Conservation (phyloP, 495 filamentous ascomycete species). For the Jackrogersella multiformis region DNA sequence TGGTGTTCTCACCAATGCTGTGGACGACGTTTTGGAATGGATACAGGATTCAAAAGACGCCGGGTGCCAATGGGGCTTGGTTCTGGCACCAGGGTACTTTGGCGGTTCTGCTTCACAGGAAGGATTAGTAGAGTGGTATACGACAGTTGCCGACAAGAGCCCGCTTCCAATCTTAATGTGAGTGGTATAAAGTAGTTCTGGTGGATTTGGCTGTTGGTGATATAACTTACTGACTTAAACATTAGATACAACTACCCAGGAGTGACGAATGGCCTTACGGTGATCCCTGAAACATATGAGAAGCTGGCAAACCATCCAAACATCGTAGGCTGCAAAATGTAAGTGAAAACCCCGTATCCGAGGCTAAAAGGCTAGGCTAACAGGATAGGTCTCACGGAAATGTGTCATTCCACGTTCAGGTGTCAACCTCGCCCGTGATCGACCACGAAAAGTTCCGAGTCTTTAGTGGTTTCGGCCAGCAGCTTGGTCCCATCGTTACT, state of each 20-base stretch:
- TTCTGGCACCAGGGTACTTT: constrained; percentile 66
- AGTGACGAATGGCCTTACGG: constrained; percentile 65
- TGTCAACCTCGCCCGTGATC: constrained; percentile 58
- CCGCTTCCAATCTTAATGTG: constrained; percentile 63
- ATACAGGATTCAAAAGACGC: constrained; percentile 64
- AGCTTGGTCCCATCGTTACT: constrained; percentile 66
- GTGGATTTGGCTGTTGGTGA: not conserved
- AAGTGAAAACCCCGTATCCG: not conserved
- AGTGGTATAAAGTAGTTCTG: constrained; percentile 7
- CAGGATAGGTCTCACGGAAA: constrained; percentile 62
- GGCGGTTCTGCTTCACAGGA: constrained; percentile 55
- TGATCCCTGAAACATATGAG: constrained; percentile 62
- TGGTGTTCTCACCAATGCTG: constrained; percentile 66
- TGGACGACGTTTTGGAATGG: constrained; percentile 68
- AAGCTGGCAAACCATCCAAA: constrained; percentile 62
- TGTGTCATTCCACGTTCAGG: constrained; percentile 66
- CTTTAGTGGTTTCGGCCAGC: constrained; percentile 72
- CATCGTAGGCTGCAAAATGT: constrained; percentile 71
- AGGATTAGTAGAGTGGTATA: constrained; percentile 62
- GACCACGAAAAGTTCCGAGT: constrained; percentile 62
- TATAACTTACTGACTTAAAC: not conserved
- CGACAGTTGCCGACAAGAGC: constrained; percentile 59
- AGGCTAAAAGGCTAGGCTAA: not conserved
- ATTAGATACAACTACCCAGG: constrained; percentile 69
- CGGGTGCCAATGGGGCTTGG: constrained; percentile 68